Evolutionary conservation across 2,329 filamentous ascomycete genomes (phyloP), one percentile per base, ranked within the genome.

Genomic region (Aspergillus ruber): DNA sequence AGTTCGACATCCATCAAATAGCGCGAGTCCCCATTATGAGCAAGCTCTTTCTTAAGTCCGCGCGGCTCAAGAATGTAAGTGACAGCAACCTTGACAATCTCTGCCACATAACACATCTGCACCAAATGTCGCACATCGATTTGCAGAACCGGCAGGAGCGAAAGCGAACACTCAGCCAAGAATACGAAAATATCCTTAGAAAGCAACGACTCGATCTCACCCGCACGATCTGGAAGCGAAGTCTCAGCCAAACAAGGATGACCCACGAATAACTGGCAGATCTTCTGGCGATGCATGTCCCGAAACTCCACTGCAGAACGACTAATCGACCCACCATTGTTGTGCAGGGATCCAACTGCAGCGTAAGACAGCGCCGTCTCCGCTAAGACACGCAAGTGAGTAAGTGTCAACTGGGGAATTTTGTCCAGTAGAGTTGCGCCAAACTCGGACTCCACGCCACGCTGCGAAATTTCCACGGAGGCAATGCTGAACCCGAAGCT

Each of bases 361-460:
- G 90, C 79, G 66, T 93, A 97, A 0, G 90, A 90, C 25, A 86
- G 81, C 1, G 88, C 86, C 1, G 90, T 97, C 71, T 96, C 93
- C 1, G 88, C 84, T 20, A 97, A 74, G 23, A 97, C 84, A 43
- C 90, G 86, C 23, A 98, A 76, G 64, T 97, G 90, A 1, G 88
- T 93, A 50, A 98, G 73, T 1, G 82, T 79, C 64, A 95, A 84
- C 48, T 91, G 86, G 0, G 93, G 85, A 44, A 97, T 85, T 59
- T 85, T 90, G 55, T 91, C 86, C 17, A 97, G 69, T 41, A 97
- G 72, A 4, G 86, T 91, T 66, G 82, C 77, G 46, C 87, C 85
- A 42, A 81, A 79, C 54, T 86, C 81, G 18, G 83, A 82, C 57
- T 88, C 86, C 3, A 89, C 76, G 6, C 93, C 93, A 57, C 93